These are phyloP conservation scores for Sisymbrium irio DNA, from an alignment of 345 rosid species.

Conservation along the genomic window DNA sequence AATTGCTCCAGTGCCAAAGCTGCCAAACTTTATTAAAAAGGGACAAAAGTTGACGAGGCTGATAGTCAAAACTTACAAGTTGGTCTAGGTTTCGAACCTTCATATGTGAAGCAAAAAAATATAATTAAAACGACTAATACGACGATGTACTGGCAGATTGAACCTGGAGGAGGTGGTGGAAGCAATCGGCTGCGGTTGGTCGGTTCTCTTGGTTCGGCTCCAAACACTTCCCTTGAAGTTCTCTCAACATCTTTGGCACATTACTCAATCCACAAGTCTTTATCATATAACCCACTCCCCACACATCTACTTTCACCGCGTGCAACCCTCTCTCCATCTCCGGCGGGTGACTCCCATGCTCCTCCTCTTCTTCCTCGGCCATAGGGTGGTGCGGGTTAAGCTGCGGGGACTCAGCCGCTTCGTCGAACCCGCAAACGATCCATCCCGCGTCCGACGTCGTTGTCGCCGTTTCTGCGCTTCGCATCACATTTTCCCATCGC, in stretches of 20 bases:
- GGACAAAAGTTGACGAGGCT: not conserved
- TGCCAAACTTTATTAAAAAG: not conserved
- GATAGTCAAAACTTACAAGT: not conserved
- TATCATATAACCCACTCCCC: slow-evolving; percentile 86
- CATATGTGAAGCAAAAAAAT: not conserved
- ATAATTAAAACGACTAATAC: not conserved
- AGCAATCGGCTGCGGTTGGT: slow-evolving; percentile 97
- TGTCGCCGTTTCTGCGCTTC: slow-evolving; percentile 1
- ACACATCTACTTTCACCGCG: slow-evolving; percentile 93
- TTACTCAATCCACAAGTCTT: slow-evolving; percentile 65
- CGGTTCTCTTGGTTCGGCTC: slow-evolving; percentile 89
- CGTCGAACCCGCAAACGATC: slow-evolving; percentile 82
- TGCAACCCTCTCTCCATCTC: slow-evolving; percentile 94
- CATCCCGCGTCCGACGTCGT: slow-evolving; percentile 62
- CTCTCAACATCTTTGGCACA: slow-evolving; percentile 73
- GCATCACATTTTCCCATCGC: slow-evolving; percentile 83
- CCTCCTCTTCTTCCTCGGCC: slow-evolving; percentile 33
- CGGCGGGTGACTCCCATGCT: slow-evolving; percentile 65
- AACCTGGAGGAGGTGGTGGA: slow-evolving; percentile 81
- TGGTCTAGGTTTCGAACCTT: slow-evolving; percentile 2
- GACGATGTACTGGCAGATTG: slow-evolving; percentile 52
- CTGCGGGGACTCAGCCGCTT: slow-evolving; percentile 78
- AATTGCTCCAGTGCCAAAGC: not conserved
- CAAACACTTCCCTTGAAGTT: slow-evolving; percentile 77
- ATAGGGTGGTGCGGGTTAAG: slow-evolving; percentile 48